Conservation (phyloP, 768 basidiomycete species). For the Sarcodon aspratus region DNA sequence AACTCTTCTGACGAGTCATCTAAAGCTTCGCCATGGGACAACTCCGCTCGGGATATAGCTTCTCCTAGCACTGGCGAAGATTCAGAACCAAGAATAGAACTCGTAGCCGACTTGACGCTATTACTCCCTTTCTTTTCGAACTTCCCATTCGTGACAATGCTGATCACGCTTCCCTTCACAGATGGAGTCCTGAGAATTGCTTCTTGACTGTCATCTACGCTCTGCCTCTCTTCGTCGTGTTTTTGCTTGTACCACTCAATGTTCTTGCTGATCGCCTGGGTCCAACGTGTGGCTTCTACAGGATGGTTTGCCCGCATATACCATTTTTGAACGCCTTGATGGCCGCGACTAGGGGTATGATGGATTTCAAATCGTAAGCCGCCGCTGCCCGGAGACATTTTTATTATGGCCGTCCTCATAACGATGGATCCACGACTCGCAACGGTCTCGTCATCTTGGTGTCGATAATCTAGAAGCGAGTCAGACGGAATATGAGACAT, state of each 20-base stretch:
- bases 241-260: conserved; percentile 61
- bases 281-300: conserved; percentile 85
- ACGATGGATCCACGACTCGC: conserved; percentile 82
- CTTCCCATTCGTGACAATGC: conserved; percentile 2
- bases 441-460: conserved; percentile 82
- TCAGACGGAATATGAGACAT: not conserved
- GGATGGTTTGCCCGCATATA: conserved; percentile 80
- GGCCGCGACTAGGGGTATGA: conserved; percentile 38
- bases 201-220: conserved; percentile 35
- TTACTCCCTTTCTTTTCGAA: conserved; percentile 1
- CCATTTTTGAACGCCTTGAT: conserved; percentile 55
- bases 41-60: conserved; percentile 6
- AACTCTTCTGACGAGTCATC: conserved; percentile 34
- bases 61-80: not conserved
- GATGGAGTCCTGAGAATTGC: conserved; percentile 11
- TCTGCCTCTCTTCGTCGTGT: conserved; percentile 20
- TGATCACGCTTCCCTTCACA: conserved; percentile 1
- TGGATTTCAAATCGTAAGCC: conserved; percentile 79
- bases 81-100: conserved; percentile 12
- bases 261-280: conserved; percentile 57
- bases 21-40: conserved; percentile 13
- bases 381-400: conserved; percentile 35
- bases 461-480: conserved; percentile 51
- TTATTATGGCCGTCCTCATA: conserved; percentile 69
- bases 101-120: conserved; percentile 10